Conservation (phyloP, 2,329 filamentous ascomycete species). For the Penicillium sp. region DNA sequence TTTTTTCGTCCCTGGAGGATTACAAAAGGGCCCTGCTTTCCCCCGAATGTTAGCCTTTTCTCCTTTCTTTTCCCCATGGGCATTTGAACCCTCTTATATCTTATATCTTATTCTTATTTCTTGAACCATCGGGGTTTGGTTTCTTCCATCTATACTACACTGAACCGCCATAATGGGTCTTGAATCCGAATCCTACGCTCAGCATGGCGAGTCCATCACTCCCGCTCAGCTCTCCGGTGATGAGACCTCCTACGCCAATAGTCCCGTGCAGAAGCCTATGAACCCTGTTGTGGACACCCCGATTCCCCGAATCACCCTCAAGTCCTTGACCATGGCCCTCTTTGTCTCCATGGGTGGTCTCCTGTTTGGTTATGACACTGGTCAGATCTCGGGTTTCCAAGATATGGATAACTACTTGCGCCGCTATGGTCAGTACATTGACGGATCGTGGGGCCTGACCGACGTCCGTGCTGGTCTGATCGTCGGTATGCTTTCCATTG, state of each 20-base stretch:
- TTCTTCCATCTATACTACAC: background rate
- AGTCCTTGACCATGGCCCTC: constrained; percentile 43
- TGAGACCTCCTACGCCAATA: constrained; percentile 22
- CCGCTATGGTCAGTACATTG: constrained; percentile 37
- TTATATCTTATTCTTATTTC: background rate
- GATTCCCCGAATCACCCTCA: constrained; percentile 37
- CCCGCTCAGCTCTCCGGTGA: constrained; percentile 27
- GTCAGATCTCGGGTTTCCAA: constrained; percentile 48
- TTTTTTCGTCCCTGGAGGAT: constrained; percentile 2
- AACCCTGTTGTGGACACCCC: constrained; percentile 28
- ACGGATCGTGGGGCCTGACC: constrained; percentile 38
- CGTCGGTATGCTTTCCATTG: constrained; percentile 44
- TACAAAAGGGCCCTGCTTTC: constrained; percentile 22
- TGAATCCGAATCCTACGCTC: constrained; percentile 20
- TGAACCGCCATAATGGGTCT: constrained; percentile 27
- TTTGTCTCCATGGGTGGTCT: constrained; percentile 50
- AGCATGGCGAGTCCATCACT: constrained; percentile 33
- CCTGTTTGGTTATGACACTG: constrained; percentile 47
- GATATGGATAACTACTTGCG: constrained; percentile 43
- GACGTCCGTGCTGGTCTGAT: constrained; percentile 45
- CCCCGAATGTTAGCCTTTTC: background rate
- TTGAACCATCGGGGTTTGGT: background rate
- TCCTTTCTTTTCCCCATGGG: constrained; percentile 18
- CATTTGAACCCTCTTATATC: constrained; percentile 6
- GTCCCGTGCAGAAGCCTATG: constrained; percentile 23